Conservation (phyloP, 129 eudicot genomes). For the Dittrichia graveolens region DNA sequence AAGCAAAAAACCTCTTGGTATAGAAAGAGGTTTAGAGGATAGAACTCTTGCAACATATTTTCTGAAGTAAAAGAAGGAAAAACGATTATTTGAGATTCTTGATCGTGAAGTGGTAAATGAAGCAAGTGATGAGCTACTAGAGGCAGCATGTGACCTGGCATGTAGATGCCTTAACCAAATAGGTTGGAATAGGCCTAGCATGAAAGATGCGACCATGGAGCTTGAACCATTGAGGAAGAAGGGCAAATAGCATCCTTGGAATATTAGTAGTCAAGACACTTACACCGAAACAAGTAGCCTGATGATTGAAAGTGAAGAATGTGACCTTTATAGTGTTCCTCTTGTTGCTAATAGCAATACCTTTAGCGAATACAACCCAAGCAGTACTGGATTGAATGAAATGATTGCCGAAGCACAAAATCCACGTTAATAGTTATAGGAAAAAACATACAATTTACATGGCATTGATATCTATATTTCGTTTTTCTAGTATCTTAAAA, state of each 20-base stretch:
- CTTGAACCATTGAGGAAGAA: background rate
- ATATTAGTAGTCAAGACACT: too few relatives aligned
- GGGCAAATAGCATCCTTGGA: background rate
- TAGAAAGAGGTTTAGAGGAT: background rate
- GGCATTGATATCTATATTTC: too few relatives aligned
- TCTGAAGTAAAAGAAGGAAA: background rate
- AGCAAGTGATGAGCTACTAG: background rate
- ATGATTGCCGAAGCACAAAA: too few relatives aligned
- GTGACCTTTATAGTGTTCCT: too few relatives aligned
- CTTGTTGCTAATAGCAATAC: too few relatives aligned
- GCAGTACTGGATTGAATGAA: too few relatives aligned
- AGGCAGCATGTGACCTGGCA: constrained; percentile 1
- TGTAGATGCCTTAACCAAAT: constrained; percentile 10
- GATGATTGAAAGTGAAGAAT: too few relatives aligned
- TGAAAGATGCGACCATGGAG: constrained; percentile 1
- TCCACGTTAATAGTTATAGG: too few relatives aligned
- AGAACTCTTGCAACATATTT: constrained; percentile 2
- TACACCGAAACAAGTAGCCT: too few relatives aligned
- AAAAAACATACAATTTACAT: too few relatives aligned
- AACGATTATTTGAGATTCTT: background rate
- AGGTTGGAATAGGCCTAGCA: constrained; percentile 4
- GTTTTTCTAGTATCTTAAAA: too few relatives aligned
- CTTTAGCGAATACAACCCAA: too few relatives aligned
- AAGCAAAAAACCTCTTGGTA: background rate
- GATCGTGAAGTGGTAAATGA: constrained; percentile 1